These are phyloP conservation scores for Globisporangium spiculum DNA, from an alignment of 352 stramenopile genomes.

Conservation along the genomic window DNA sequence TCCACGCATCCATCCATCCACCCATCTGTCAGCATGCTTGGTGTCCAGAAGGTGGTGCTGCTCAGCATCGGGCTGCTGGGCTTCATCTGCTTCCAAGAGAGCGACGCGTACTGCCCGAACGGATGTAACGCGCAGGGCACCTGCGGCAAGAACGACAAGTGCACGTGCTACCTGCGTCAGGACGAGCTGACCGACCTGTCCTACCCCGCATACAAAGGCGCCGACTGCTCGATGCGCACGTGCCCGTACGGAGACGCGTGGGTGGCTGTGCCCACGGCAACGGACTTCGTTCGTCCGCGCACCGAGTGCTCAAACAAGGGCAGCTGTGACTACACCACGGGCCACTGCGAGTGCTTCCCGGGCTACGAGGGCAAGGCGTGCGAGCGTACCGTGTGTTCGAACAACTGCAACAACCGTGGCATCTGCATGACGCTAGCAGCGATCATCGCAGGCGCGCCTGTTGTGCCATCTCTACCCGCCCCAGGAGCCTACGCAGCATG, in stretches of 20 bases:
- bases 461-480: neutral
- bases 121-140: slow-evolving; percentile 85
- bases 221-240: slow-evolving; percentile 78
- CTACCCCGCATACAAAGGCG: slow-evolving; percentile 66
- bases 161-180: slow-evolving; percentile 87
- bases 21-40: slow-evolving; percentile 31
- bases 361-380: slow-evolving; percentile 91
- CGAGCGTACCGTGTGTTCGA: slow-evolving; percentile 92
- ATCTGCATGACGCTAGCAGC: slow-evolving; percentile 91
- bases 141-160: slow-evolving; percentile 89
- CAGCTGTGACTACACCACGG: slow-evolving; percentile 88
- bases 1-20: neutral
- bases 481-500: slow-evolving; percentile 63
- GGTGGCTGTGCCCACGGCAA: slow-evolving; percentile 48
- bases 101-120: slow-evolving; percentile 72
- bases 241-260: slow-evolving; percentile 72
- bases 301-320: slow-evolving; percentile 94
- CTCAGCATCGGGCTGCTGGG: slow-evolving; percentile 32
- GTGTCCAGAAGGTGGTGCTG: slow-evolving; percentile 36
- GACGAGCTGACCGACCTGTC: slow-evolving; percentile 35
- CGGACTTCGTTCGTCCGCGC: slow-evolving; percentile 75
- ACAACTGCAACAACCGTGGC: slow-evolving; percentile 92
- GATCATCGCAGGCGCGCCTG: slow-evolving; percentile 51
- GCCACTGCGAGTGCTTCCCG: slow-evolving; percentile 88
- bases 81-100: slow-evolving; percentile 28